Base-by-base conservation (phyloP, 768 basidiomycete species). In the Serendipita sp. region DNA sequence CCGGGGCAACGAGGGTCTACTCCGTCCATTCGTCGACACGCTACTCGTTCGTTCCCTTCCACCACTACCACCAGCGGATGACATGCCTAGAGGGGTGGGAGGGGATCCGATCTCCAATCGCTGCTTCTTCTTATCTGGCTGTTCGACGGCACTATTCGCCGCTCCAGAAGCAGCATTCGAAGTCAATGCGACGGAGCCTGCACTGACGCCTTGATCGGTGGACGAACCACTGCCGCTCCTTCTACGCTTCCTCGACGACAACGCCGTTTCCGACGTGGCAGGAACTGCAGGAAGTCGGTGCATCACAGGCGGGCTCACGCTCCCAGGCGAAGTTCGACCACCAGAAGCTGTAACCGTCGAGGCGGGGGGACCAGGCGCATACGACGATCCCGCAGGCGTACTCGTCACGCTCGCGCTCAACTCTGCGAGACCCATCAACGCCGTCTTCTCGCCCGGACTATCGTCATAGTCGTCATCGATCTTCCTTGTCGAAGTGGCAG, bases 111-210 rank as follows among this genome's bases (percentile, higher is more conserved):
- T 50, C 27, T 60, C 55, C 33, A 60, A 36, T 8, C 55, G 55
- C 55, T 60, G 55, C 55, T 60, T 60, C 55, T 60, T 60, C 55
- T 60, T 60, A 10, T 60, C 55, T 10, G 55, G 55, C 55, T 60
- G 27, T 31, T 23, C 55, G 2, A 8, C 31, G 4, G 27, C 55
- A n/a, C 27, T 27, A 10, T 10, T n/a, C 18, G 55, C 55, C 16
- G 52, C 13, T 15, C 52, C 29, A 29, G 16, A n/a, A 60, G n/a
- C 8, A 10, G 18, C 33, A 18, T 31, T 31, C n/a, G n/a, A 18
- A 31, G 8, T n/a, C 8, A 31, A 8, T 31, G 48, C 48, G n/a
- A 50, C 48, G 8, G 48, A 50, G 8, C 18, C 48, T 8, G 48
- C 48, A 18, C 48, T 27, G 34, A 8, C 10, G 27, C n/a, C n/a